Evolutionary conservation across 306 rosid genomes (phyloP), one percentile per base, ranked within the genome.

Genomic region (Psophocarpus tetragonolobus): DNA sequence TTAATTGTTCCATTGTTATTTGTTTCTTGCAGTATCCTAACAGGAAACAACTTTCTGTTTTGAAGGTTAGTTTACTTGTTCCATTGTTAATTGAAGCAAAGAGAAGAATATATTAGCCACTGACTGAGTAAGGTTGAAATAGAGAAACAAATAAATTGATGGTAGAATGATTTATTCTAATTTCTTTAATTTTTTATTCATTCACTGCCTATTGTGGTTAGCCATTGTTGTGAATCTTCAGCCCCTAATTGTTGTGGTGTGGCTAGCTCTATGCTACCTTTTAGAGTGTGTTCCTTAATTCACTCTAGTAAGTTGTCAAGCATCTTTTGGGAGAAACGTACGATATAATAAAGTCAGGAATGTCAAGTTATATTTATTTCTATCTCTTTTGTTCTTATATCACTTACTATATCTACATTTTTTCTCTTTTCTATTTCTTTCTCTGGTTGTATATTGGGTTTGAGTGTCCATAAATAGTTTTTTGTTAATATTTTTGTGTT

Each of bases 1-100:
- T 24, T 38, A 57, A 12, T 63, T 54, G 23, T 67, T 71, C 48
- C 32, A 72, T 21, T 77, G 41, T 45, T 74, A 56, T 79, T 70
- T 78, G 17, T 24, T 56, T 30, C 79, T 75, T 77, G 87, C 85
- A 94, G 98, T 78, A 87, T 79, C 66, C 53, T 15, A 84, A 67
- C 74, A 85, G 68, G 82, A 93, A 88, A 76, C 87, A 84, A 39
- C 69, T 81, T 50, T 27, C 85, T 56, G 80, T 80, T 21, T 56
- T 81, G 82, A 86, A 86, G 80, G 33, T 90, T 39, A 44, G 54
- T 61, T 75, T 39, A n/a, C n/a, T n/a, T n/a, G n/a, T n/a, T n/a
- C n/a, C n/a, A n/a, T n/a, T n/a, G n/a, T n/a, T n/a, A n/a, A n/a
- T n/a, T n/a, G n/a, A n/a, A n/a, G n/a, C n/a, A n/a, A n/a, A n/a